phyloP scores from a whole-genome alignment of 371 early-diverging fungal species.

The Rhizomucor pusillus region DNA sequence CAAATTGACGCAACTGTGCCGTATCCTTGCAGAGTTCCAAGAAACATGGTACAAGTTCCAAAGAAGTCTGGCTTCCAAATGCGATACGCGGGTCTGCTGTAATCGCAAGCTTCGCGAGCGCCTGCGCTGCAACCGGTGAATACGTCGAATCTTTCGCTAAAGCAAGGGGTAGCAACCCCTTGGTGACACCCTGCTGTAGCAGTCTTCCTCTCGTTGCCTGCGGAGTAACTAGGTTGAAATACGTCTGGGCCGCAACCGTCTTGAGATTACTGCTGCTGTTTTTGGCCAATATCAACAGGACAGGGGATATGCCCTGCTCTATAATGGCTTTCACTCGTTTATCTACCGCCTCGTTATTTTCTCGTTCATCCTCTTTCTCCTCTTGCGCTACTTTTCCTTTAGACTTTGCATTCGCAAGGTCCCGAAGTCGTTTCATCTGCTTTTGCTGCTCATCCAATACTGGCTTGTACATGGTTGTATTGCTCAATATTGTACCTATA shows the following conservation, averaged over 20 bases:
- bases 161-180: constrained; percentile 55
- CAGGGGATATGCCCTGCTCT: constrained; percentile 52
- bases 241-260: constrained; percentile 64
- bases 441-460: constrained; percentile 76
- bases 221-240: constrained; percentile 71
- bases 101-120: constrained; percentile 89
- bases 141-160: constrained; percentile 19
- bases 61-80: constrained; percentile 62
- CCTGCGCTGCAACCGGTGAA: constrained; percentile 63
- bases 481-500: constrained; percentile 64
- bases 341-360: constrained; percentile 62
- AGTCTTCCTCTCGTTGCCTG: constrained; percentile 69
- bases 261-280: constrained; percentile 56
- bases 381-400: constrained; percentile 18
- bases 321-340: constrained; percentile 53
- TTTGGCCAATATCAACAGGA: constrained; percentile 49
- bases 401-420: constrained; percentile 56
- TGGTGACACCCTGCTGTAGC: constrained; percentile 83
- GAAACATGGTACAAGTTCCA: constrained; percentile 66
- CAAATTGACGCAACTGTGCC: constrained; percentile 80
- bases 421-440: constrained; percentile 74
- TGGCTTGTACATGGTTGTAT: constrained; percentile 69
- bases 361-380: constrained; percentile 49
- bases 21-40: constrained; percentile 55
- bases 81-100: constrained; percentile 86